Evolutionary conservation across 257 asterid species (phyloP).

Genomic region (Solanum gracilifrons): DNA sequence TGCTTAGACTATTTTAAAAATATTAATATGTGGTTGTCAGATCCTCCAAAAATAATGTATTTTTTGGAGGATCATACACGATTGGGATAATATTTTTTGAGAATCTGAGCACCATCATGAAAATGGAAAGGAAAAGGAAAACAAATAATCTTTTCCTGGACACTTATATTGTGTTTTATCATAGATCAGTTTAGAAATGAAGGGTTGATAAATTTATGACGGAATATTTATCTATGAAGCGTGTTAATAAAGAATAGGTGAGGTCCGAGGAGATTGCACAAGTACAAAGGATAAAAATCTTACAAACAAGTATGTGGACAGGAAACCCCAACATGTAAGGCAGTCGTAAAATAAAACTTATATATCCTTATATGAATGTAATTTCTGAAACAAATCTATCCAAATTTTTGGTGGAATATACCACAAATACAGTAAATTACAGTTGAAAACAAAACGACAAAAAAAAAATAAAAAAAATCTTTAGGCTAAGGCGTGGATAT

Average conservation of each 20-base stretch:
- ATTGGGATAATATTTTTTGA: too few species aligned
- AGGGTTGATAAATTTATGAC: not conserved
- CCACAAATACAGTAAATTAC: too few species aligned
- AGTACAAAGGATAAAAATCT: not conserved
- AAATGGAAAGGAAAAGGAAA: not conserved
- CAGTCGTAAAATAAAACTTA: too few species aligned
- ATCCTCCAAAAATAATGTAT: too few species aligned
- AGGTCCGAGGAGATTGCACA: not conserved
- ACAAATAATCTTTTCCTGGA: too few species aligned
- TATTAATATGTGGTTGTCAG: not conserved
- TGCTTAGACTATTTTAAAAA: not conserved
- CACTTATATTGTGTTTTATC: not conserved
- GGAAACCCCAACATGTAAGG: not conserved
- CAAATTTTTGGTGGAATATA: too few species aligned
- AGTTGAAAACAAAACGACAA: too few species aligned
- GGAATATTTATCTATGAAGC: not conserved
- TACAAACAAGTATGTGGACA: not conserved
- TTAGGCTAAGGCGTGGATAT: too few species aligned
- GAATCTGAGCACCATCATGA: not conserved
- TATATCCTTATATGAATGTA: too few species aligned
- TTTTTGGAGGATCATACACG: too few species aligned
- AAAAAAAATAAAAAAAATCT: too few species aligned
- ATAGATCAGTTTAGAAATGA: not conserved
- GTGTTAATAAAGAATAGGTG: not conserved
- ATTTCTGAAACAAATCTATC: too few species aligned